Evolutionary conservation across 164 flowering plant species (phyloP), one percentile per base, ranked within the genome.

Genomic region (Macadamia integrifolia): DNA sequence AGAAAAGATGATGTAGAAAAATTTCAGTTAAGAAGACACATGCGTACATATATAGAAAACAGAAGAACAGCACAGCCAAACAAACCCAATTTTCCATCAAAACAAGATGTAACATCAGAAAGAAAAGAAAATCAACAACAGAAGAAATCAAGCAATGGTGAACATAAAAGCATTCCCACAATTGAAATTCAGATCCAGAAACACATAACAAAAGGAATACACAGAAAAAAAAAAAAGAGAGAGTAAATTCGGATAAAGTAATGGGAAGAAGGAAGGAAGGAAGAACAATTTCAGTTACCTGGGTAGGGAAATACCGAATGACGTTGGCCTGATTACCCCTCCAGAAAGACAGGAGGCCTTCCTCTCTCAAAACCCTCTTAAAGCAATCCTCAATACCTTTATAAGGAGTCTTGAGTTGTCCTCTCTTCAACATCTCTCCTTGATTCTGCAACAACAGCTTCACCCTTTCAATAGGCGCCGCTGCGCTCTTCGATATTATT

Each of bases 241-340:
- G 53, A 14, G 53, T 10, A 49, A 49, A 10, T 49, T 49, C 53
- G 15, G 8, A 2, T 10, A 49, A 49, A 49, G 8, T 10, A 8
- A 49, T 8, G 8, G 40, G 40, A 35, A 35, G 5, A 35, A 35
- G 3, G 40, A 7, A 48, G 0, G 17, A 66, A 53, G 18, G 17
- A 62, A 56, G 70, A 49, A 40, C 12, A 64, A 5, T 35, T 23
- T 2, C 40, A 35, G 29, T 4, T 67, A 92, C 99, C 98, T 95
- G 99, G 61, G 97, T 95, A 18, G 98, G 99, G 69, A 95, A 89
- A 77, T 95, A 92, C 44, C 98, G 82, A 30, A 95, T 89, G 71
- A 89, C 87, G 80, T 90, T 95, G 61, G 90, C 97, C 79, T 89
- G 98, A 71, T 95, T 83, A 31, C 98, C 99, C 69, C 98, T 88